Evolutionary conservation across 2,329 filamentous ascomycete species (phyloP).

Genomic region (Grosmannia clavigera): DNA sequence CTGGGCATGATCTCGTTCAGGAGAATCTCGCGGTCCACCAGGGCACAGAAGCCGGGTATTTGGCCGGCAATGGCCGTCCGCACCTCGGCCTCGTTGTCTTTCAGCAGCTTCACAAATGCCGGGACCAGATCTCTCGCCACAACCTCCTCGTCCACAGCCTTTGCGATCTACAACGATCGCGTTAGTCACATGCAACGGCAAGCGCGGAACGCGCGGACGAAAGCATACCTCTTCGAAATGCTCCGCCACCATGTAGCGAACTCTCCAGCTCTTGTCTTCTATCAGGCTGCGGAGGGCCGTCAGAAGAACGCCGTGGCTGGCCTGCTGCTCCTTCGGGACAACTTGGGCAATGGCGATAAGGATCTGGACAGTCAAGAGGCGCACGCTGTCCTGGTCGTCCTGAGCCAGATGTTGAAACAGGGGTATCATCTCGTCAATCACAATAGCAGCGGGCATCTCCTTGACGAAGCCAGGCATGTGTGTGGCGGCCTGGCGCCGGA

Average conservation of each 20-base stretch:
- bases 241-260: slow-evolving; percentile 98
- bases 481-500: slow-evolving; percentile 89
- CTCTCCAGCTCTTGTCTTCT: slow-evolving; percentile 98
- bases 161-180: slow-evolving; percentile 59
- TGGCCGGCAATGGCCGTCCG: slow-evolving; percentile 94
- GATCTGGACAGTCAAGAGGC: slow-evolving; percentile 89
- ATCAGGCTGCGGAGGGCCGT: slow-evolving; percentile 86
- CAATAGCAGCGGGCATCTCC: slow-evolving; percentile 81
- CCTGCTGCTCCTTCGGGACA: slow-evolving; percentile 95
- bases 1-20: slow-evolving; percentile 95
- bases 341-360: slow-evolving; percentile 94
- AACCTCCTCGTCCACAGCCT: slow-evolving; percentile 95
- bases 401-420: slow-evolving; percentile 93
- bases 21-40: slow-evolving; percentile 77
- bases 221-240: slow-evolving; percentile 78
- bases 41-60: slow-evolving; percentile 88
- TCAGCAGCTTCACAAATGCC: slow-evolving; percentile 92
- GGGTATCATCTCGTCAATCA: slow-evolving; percentile 98
- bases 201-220: not conserved
- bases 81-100: slow-evolving; percentile 96
- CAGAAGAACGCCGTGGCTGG: slow-evolving; percentile 85
- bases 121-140: slow-evolving; percentile 88
- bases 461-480: slow-evolving; percentile 96
- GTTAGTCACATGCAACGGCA: not conserved
- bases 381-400: slow-evolving; percentile 96